Evolutionary conservation across 495 filamentous ascomycete genomes (phyloP), one percentile per base, ranked within the genome.

Genomic region (Penicillium manginii): DNA sequence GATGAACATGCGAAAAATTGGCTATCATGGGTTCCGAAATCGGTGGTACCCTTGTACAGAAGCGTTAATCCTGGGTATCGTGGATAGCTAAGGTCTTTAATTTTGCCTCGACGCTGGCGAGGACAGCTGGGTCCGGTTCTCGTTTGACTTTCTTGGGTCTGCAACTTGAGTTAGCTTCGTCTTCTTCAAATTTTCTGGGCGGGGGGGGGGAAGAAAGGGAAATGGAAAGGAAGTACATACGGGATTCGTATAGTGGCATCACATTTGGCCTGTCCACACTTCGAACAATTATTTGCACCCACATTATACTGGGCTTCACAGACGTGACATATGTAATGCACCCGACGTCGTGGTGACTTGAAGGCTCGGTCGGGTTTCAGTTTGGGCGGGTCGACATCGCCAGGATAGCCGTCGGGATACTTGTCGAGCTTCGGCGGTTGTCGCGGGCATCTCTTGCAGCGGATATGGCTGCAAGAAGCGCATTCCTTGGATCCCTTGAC

Each of bases 401-500:
- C 88, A 11, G 91, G 88, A 72, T 91, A 92, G 21, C 89, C 91
- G 62, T 89, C 82, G 0, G 89, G 86, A 63, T 90, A 90, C 64
- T 88, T 91, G 50, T 88, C 76, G 53, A 83, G 82, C 70, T 90
- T 91, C 29, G 86, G 71, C 46, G 91, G 91, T 57, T 91, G 87
- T 40, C 92, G 78, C 12, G 90, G 91, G 73, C 92, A 96, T 55
- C 82, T 84, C 61, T 84, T 89, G 83, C 93, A 96, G 37, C 91
- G 88, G 23, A 81, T 65, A 74, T 97, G 93, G 42, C 78, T 78
- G 69, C 92, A 96, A 55, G 79, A 83, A 14, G 74, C 72, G 68
- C 92, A 96, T 51, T 86, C 79, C 65, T 85, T 88, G 32, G 77
- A 73, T 33, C 79, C 71, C 9, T 74, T 68, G 12, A 62, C 73